Conservation (phyloP, 306 rosid genomes). For the Comarum palustre region DNA sequence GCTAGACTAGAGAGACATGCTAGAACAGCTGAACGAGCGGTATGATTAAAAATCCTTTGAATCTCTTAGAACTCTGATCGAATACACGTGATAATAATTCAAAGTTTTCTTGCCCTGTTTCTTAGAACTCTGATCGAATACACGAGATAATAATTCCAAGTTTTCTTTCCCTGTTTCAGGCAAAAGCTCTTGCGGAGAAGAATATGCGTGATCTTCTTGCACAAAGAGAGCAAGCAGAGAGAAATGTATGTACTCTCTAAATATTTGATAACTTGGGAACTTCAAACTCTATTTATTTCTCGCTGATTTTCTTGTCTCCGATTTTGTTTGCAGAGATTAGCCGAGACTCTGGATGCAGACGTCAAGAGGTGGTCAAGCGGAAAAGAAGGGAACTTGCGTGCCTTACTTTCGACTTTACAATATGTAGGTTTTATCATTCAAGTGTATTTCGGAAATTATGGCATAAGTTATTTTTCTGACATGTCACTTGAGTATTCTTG, state of each 20-base stretch:
- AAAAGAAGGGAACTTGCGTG: conserved; percentile 98
- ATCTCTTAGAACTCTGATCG: conserved; percentile 6
- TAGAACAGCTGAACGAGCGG: conserved; percentile 92
- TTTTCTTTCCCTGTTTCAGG: conserved; percentile 52
- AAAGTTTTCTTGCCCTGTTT: conserved; percentile 34
- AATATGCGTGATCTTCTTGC: conserved; percentile 77
- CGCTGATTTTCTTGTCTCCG: conserved; percentile 24
- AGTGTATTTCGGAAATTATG: not conserved
- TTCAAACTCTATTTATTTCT: conserved; percentile 26
- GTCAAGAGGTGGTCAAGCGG: conserved; percentile 97
- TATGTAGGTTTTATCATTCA: conserved; percentile 61
- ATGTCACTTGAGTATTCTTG: not conserved
- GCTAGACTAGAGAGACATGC: conserved; percentile 90
- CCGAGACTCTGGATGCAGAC: conserved; percentile 94
- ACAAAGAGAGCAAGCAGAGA: conserved; percentile 86
- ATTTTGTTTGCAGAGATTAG: conserved; percentile 73
- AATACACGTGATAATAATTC: conserved; percentile 16
- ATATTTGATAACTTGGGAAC: conserved; percentile 1
- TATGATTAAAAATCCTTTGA: conserved; percentile 40
- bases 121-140: conserved; percentile 18
- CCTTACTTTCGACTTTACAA: conserved; percentile 94
- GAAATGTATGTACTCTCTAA: conserved; percentile 51
- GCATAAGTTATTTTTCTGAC: not conserved
- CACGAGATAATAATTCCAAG: conserved; percentile 19
- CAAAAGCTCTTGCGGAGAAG: conserved; percentile 89